phyloP scores from a whole-genome alignment of 441 rosid species.

The Gossypium davidsonii region DNA sequence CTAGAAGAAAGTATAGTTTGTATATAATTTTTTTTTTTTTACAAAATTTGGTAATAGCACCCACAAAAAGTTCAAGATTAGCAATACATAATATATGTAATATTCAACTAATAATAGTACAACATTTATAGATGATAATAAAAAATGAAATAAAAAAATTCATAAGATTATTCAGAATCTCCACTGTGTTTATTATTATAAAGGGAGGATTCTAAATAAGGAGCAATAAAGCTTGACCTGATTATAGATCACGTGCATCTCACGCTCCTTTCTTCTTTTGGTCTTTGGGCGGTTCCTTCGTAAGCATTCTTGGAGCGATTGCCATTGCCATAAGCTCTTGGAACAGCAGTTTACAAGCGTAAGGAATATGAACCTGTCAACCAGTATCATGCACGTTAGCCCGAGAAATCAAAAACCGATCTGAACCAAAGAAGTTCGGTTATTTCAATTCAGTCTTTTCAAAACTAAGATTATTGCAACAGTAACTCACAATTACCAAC shows the following conservation, averaged over 20 bases:
- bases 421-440: too few relatives aligned
- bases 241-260: not conserved
- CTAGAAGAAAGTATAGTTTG: not conserved
- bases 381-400: too few relatives aligned
- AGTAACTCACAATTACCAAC: too few relatives aligned
- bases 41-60: not conserved
- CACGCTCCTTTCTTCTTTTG: conserved; percentile 60
- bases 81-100: not conserved
- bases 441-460: too few relatives aligned
- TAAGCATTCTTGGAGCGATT: conserved; percentile 90
- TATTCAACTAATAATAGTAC: not conserved
- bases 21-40: not conserved
- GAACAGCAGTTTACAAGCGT: conserved; percentile 86
- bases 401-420: too few relatives aligned
- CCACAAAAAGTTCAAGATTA: not conserved
- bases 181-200: too few relatives aligned
- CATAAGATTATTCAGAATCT: too few relatives aligned
- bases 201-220: not conserved
- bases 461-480: too few relatives aligned
- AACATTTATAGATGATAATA: not conserved
- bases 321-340: conserved; percentile 99
- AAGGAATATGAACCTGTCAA: conserved; percentile 82
- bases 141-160: too few relatives aligned
- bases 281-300: conserved; percentile 49
- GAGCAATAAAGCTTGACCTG: not conserved